Evolutionary conservation across 306 rosid species (phyloP).

Genomic region (Senna tora): DNA sequence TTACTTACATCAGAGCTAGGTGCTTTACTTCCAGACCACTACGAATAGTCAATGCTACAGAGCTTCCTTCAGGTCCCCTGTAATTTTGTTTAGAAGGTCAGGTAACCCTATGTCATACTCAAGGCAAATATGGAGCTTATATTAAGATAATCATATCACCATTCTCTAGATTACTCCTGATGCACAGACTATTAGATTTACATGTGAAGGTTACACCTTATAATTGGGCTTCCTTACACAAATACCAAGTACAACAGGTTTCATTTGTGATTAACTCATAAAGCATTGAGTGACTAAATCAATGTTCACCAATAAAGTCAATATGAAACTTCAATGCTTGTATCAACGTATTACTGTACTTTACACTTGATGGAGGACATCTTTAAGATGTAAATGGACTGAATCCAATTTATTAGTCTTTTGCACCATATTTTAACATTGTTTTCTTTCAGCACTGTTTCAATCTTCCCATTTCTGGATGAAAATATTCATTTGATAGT

Average conservation of each 20-base stretch:
- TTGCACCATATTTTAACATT: slow-evolving; percentile 20
- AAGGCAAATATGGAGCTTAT: slow-evolving; percentile 15
- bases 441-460: slow-evolving; percentile 5
- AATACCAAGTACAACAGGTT: slow-evolving; percentile 14
- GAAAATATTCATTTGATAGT: slow-evolving; percentile 33
- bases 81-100: slow-evolving; percentile 42
- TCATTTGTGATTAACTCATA: not conserved
- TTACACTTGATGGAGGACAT: slow-evolving; percentile 26
- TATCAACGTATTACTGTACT: not conserved
- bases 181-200: slow-evolving; percentile 1
- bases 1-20: slow-evolving; percentile 64
- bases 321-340: slow-evolving; percentile 23
- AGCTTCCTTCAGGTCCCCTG: slow-evolving; percentile 95
- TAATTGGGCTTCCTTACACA: not conserved
- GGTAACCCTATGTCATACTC: slow-evolving; percentile 37
- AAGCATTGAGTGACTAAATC: not conserved
- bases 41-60: slow-evolving; percentile 73
- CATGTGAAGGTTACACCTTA: slow-evolving; percentile 10
- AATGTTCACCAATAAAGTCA: not conserved
- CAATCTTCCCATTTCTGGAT: slow-evolving; percentile 9
- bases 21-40: slow-evolving; percentile 79
- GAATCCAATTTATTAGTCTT: slow-evolving; percentile 22
- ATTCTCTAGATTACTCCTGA: not conserved
- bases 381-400: slow-evolving; percentile 26
- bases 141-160: not conserved